phyloP scores from a whole-genome alignment of 495 filamentous ascomycete genomes.

The Penicillium fimorum region DNA sequence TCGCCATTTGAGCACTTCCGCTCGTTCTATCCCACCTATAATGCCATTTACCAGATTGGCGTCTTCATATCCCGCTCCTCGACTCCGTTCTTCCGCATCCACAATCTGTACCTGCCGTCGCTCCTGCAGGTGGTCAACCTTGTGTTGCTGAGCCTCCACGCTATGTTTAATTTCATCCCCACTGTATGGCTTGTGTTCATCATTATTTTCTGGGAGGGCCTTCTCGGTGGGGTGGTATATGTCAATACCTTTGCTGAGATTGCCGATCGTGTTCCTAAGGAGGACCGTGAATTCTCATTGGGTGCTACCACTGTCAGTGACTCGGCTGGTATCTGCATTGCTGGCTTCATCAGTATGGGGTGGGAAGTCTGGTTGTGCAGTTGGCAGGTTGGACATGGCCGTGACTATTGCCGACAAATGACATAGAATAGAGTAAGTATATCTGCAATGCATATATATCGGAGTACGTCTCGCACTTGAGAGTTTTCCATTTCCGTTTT shows the following conservation, averaged over 20 bases:
- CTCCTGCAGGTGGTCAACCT: constrained; percentile 84
- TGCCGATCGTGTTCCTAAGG: constrained; percentile 67
- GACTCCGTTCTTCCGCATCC: constrained; percentile 79
- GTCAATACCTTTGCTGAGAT: constrained; percentile 96
- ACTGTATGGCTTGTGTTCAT: constrained; percentile 78
- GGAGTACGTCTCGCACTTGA: too few relatives aligned
- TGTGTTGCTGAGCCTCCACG: constrained; percentile 67
- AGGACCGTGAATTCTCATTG: constrained; percentile 86
- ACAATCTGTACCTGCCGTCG: constrained; percentile 75
- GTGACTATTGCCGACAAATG: constrained; percentile 65
- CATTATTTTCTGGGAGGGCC: constrained; percentile 92
- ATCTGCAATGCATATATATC: not conserved
- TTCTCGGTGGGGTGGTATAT: constrained; percentile 88
- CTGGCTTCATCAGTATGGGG: constrained; percentile 80
- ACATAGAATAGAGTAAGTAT: constrained; percentile 3
- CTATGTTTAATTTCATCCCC: constrained; percentile 75
- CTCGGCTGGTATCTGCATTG: constrained; percentile 84
- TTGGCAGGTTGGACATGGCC: constrained; percentile 75
- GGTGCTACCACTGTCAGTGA: constrained; percentile 91
- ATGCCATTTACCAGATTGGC: constrained; percentile 87
- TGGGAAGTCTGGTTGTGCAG: constrained; percentile 79
- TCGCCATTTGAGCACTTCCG: constrained; percentile 80
- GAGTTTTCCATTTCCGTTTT: too few relatives aligned
- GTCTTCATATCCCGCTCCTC: constrained; percentile 94
- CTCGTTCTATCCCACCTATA: constrained; percentile 90